Evolutionary conservation across 2,329 filamentous ascomycete genomes (phyloP), one percentile per base, ranked within the genome.

Genomic region (Aspergillus flavus): DNA sequence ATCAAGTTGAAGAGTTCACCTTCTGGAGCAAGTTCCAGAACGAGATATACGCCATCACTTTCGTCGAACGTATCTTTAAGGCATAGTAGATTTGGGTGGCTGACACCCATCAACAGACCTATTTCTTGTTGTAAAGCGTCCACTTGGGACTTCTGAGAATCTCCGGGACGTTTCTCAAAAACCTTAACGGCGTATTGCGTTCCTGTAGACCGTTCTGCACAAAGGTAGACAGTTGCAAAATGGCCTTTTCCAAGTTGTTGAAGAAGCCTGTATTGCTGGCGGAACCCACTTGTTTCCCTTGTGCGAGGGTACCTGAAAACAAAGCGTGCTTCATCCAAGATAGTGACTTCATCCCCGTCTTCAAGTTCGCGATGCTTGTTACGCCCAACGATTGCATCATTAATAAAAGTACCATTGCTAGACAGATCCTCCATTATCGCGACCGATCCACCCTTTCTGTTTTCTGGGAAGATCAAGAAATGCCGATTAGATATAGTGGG

Each of bases 1-100:
- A 99, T 97, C 80, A 88, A 90, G 75, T 98, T 97, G 84, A 99
- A 99, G 16, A 99, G 82, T 79, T 99, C 96, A 72, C 95, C 95
- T 78, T 97, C 93, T 0, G 93, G 84, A 2, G 94, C 94, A 70
- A 98, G 84, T 76, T 99, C 95, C 56, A 98, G 81, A 12, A 99
- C 90, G 48, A 99, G 83, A 75, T 97, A 98, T 23, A 97, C 93
- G 1, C 92, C 92, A 69, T 95, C 93, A 56, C 86, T 86, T 76
- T 99, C 95, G 72, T 96, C 92, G 75, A 97, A 99, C 0, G 93
- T 97, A 69, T 97, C 94, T 77, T 96, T 97, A 61, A 99, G 83
- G 75, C 94, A 97, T 16, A 99, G 84, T 59, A 99, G 86, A 69
- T 96, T 95, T 4, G 93, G 92, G 77, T 99, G 95, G 75, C 91